phyloP scores from a whole-genome alignment of 208 protist genomes.

The Phytomonas serpens region DNA sequence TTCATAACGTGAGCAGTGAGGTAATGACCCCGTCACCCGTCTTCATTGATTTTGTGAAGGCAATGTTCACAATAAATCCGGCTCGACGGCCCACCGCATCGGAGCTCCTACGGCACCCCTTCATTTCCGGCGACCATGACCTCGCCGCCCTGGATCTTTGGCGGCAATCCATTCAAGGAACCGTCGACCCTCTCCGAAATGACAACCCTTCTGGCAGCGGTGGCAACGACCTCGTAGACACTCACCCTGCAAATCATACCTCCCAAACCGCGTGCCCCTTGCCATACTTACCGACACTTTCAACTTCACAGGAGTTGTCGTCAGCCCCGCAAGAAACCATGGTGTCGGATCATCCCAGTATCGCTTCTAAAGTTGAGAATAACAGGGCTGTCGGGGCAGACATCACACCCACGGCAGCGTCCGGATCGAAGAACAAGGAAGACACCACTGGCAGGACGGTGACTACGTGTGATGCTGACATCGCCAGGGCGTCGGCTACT shows the following conservation, averaged over 20 bases:
- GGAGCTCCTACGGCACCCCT: constrained; percentile 72
- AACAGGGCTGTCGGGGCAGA: background rate
- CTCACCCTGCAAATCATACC: background rate
- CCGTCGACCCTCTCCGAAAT: background rate
- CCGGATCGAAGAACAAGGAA: background rate
- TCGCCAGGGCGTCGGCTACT: background rate
- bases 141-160: constrained; percentile 22
- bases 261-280: background rate
- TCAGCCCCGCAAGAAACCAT: background rate
- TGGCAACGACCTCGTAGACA: background rate
- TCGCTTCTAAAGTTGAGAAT: background rate
- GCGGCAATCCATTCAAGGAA: constrained; percentile 6
- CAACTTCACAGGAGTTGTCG: background rate
- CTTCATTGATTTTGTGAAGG: constrained; percentile 54
- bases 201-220: background rate
- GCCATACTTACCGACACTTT: background rate
- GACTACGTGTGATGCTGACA: background rate
- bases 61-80: constrained; percentile 40
- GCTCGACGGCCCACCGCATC: constrained; percentile 32
- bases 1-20: constrained; percentile 3
- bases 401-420: background rate
- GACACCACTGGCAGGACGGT: background rate
- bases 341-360: background rate
- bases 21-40: constrained; percentile 24
- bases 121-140: constrained; percentile 34